Base-by-base conservation (phyloP, 345 rosid genomes). In the Euphorbia lathyris region DNA sequence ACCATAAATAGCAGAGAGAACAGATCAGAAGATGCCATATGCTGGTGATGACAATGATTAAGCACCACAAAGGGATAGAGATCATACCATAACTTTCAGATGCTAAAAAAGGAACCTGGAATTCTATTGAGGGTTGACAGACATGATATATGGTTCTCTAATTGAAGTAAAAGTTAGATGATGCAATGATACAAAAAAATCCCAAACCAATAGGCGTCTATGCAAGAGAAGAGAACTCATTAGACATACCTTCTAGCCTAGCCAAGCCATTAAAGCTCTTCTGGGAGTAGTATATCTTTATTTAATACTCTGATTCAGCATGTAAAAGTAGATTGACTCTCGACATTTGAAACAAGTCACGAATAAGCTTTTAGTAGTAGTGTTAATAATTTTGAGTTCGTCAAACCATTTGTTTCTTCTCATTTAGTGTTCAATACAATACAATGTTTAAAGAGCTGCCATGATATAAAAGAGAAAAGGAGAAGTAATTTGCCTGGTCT, bases 401-500 rank as follows among this genome's bases (percentile, higher is more conserved):
- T 17, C 29, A 53, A 50, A 43, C 63, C 25, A 19, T 14, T 17
- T 36, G 9, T 62, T 68, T 52, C 19, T 27, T 43, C 20, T 20
- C 40, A 20, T 40, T 26, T 30, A 36, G 32, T 42, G 77, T 69
- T 81, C 57, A 78, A 74, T 43, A 47, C 72, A 76, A 78, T 50
- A 72, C 66, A n/a, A n/a, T n/a, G n/a, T n/a, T n/a, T n/a, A n/a
- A n/a, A n/a, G n/a, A n/a, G n/a, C n/a, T n/a, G n/a, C n/a, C n/a
- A n/a, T n/a, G n/a, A n/a, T n/a, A n/a, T n/a, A n/a, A n/a, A n/a
- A n/a, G n/a, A n/a, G n/a, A n/a, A n/a, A 72, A 74, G 43, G 19
- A 10, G 68, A 19, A 7, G 36, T 47, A 52, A 66, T 58, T 77
- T 81, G 58, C 98, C 93, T 48, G 87, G 82, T 57, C 85, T 83